These are phyloP conservation scores for Karstenula rhodostoma DNA, from an alignment of 2,329 filamentous ascomycete species.

Conservation along the genomic window DNA sequence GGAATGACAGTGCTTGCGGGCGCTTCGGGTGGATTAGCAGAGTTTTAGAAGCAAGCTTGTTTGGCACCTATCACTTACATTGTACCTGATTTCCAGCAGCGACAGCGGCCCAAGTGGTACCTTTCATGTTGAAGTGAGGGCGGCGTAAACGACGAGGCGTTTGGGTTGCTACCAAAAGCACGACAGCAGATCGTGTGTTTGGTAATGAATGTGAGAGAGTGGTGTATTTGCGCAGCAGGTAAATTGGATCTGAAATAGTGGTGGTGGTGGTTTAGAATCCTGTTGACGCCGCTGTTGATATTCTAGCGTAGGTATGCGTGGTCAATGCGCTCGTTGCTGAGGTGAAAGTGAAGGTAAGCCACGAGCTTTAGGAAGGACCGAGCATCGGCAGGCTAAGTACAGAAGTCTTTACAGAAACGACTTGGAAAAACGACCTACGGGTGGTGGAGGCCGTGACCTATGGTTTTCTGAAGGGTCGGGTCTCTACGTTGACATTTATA, in stretches of 20 bases:
- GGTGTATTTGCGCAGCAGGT: background rate
- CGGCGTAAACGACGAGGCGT: background rate
- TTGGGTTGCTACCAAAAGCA: background rate
- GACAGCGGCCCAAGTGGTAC: background rate
- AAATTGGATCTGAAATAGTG: background rate
- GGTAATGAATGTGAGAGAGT: background rate
- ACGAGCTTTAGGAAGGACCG: background rate
- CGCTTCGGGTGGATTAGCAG: background rate
- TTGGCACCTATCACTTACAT: background rate
- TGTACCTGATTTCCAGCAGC: background rate
- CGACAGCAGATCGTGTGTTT: background rate
- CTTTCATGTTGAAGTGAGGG: background rate
- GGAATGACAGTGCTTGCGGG: background rate
- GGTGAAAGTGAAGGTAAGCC: background rate
- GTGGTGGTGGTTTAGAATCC: background rate
- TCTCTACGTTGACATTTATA: too few relatives aligned
- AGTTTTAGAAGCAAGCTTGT: background rate
- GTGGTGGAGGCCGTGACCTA: too few relatives aligned
- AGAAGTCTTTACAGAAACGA: background rate
- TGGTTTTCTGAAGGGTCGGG: too few relatives aligned
- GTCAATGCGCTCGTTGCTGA: conserved; percentile 1
- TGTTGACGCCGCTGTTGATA: background rate
- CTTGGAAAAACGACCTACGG: too few relatives aligned
- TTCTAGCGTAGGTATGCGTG: background rate
- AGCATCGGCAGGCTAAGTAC: background rate